Base-by-base conservation (phyloP, 352 stramenopile species). In the Globisporangium cederbergense region DNA sequence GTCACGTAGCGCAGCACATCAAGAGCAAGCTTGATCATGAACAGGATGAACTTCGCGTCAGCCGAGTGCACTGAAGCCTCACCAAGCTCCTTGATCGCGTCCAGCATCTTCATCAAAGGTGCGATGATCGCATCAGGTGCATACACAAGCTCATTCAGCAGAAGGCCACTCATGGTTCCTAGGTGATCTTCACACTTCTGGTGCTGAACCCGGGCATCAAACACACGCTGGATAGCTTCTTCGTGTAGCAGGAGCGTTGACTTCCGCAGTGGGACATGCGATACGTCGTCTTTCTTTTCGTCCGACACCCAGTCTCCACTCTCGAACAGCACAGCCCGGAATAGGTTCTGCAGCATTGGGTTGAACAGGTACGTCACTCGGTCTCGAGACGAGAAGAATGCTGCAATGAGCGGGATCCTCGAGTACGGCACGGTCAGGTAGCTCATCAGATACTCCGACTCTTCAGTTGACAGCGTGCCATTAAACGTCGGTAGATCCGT, bases 351-450 rank as follows among this genome's bases (percentile, higher is more conserved):
- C 2, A 98, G 67, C 51, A 86, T 70, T 16, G 81, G 78, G 60
- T 93, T 93, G 58, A 96, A 95, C 30, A 97, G 68, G 66, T 97
- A 96, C 34, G 88, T 95, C 22, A 96, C 82, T 14, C 90, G 85
- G 57, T 97, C 89, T 47, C 89, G 76, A 13, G 86, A 96, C 7
- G 97, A 89, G 63, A 99, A 99, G 65, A 99, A 99, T 50, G 98
- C 94, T 9, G 98, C 73, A 34, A 99, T 88, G 5, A 99, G 83
- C 38, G 98, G 98, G 67, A 99, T 99, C 22, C 97, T 75, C 34
- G 98, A 93, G 68, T 99, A 99, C 34, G 98, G 98, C 9, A 98
- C 98, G 5, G 98, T 99, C 59, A 99, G 86, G 73, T 99, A 99
- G 70, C 98, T 97, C 63, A 99, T 90, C 60, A 99, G 91, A 11